These are phyloP conservation scores for Leccinum incarnatum DNA, from an alignment of 768 basidiomycete species.

Conservation along the genomic window DNA sequence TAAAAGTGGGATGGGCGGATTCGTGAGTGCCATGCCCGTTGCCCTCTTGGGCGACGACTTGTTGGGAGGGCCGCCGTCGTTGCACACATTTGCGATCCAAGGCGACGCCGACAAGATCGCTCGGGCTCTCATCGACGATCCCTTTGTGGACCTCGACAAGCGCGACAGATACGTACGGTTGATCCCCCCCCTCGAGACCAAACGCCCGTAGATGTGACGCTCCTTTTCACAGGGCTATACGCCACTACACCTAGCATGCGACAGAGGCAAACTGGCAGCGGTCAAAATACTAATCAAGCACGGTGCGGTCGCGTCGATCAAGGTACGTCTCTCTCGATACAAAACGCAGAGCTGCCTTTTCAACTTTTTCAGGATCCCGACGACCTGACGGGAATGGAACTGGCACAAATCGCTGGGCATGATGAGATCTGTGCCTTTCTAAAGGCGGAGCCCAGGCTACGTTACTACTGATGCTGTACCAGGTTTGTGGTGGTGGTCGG, in stretches of 20 bases:
- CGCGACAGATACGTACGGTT: conserved; percentile 71
- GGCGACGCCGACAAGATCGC: conserved; percentile 49
- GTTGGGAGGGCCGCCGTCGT: conserved; percentile 37
- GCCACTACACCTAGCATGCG: conserved; percentile 81
- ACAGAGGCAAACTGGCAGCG: conserved; percentile 64
- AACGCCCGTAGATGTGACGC: conserved; percentile 3
- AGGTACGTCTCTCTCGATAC: conserved; percentile 42
- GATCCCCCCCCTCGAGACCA: background rate
- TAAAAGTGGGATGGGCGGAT: conserved; percentile 47
- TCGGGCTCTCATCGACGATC: conserved; percentile 40
- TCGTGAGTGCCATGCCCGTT: conserved; percentile 58
- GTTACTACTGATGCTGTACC: conserved; percentile 15
- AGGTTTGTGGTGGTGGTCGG: conserved; percentile 4
- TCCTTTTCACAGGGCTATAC: conserved; percentile 70
- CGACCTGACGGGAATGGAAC: conserved; percentile 54
- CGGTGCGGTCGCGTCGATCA: conserved; percentile 63
- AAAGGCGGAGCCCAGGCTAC: conserved; percentile 6
- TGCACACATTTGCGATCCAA: conserved; percentile 64
- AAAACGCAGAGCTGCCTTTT: background rate
- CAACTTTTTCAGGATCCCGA: conserved; percentile 57
- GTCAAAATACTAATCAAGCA: conserved; percentile 57
- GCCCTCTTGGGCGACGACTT: conserved; percentile 37
- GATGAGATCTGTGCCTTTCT: conserved; percentile 45
- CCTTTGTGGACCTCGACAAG: conserved; percentile 51
- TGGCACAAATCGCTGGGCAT: conserved; percentile 60